Evolutionary conservation across 495 filamentous ascomycete species (phyloP).

Genomic region (Aspergillus wentii): DNA sequence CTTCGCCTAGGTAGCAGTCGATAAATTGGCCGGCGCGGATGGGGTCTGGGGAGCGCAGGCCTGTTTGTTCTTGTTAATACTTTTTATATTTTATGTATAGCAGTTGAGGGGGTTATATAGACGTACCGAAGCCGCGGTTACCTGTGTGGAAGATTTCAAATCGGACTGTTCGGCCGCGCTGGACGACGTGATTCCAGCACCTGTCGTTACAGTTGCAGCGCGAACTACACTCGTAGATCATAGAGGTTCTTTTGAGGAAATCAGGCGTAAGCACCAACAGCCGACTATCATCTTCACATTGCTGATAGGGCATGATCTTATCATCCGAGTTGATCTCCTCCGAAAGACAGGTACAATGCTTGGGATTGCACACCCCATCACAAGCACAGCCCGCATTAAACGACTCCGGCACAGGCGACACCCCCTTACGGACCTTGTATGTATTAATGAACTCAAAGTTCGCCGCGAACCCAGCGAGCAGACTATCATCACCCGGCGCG

Average conservation of each 20-base stretch:
- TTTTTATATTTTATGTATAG: not conserved
- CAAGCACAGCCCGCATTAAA: slow-evolving; percentile 43
- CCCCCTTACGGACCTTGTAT: slow-evolving; percentile 33
- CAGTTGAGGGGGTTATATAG: not conserved
- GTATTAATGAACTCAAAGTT: slow-evolving; percentile 43
- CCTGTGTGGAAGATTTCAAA: slow-evolving; percentile 80
- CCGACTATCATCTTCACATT: slow-evolving; percentile 6
- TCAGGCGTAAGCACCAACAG: slow-evolving; percentile 20
- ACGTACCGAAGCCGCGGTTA: slow-evolving; percentile 74
- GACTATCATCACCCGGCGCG: slow-evolving; percentile 12
- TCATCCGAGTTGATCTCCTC: slow-evolving; percentile 32
- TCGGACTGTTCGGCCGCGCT: slow-evolving; percentile 66
- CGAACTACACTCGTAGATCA: slow-evolving; percentile 80
- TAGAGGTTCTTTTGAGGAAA: slow-evolving; percentile 27
- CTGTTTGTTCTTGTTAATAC: slow-evolving; percentile 24
- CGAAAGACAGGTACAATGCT: slow-evolving; percentile 30
- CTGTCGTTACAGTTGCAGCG: slow-evolving; percentile 59
- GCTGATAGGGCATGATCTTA: slow-evolving; percentile 32
- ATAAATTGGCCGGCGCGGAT: slow-evolving; percentile 80
- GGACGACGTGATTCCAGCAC: slow-evolving; percentile 80
- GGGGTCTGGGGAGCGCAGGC: slow-evolving; percentile 62
- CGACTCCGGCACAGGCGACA: slow-evolving; percentile 21
- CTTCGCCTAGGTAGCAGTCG: slow-evolving; percentile 83
- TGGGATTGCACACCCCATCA: slow-evolving; percentile 22
- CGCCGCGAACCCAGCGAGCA: slow-evolving; percentile 18